Conservation (phyloP, 2,329 filamentous ascomycete genomes). For the Aspergillus piperis region DNA sequence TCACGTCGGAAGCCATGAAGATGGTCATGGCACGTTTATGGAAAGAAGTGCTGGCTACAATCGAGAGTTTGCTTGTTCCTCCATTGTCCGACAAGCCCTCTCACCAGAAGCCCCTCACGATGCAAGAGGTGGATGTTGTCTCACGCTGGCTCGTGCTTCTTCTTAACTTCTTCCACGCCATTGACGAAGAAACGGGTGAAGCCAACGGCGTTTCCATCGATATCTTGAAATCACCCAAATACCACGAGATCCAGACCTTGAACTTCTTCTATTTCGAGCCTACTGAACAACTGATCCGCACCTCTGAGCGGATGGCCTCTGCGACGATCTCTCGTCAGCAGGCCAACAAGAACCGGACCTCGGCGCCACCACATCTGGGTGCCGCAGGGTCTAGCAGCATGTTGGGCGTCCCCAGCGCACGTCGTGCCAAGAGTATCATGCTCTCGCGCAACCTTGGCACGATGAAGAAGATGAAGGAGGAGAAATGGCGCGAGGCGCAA, state of each 20-base stretch:
- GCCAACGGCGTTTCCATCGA: constrained; percentile 86
- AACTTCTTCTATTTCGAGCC: constrained; percentile 99
- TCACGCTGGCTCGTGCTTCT: constrained; percentile 92
- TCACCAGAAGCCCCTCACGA: constrained; percentile 75
- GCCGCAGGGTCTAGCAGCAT: constrained; percentile 46
- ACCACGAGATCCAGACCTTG: constrained; percentile 91
- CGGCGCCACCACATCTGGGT: constrained; percentile 62
- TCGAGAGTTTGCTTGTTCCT: constrained; percentile 86
- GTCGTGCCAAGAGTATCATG: constrained; percentile 74
- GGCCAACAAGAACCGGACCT: constrained; percentile 65
- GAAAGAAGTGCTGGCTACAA: constrained; percentile 94
- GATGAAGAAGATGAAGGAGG: constrained; percentile 93
- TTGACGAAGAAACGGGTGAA: constrained; percentile 79
- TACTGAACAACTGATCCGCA: constrained; percentile 86
- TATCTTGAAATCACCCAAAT: constrained; percentile 94
- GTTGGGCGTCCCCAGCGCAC: constrained; percentile 50
- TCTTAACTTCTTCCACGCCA: constrained; percentile 92
- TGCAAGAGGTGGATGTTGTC: constrained; percentile 89
- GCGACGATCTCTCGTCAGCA: constrained; percentile 80
- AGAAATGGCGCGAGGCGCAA: constrained; percentile 92
- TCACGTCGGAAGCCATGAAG: constrained; percentile 95
- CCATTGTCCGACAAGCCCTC: constrained; percentile 94
- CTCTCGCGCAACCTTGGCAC: constrained; percentile 91
- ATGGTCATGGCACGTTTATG: constrained; percentile 97
- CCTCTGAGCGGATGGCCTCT: constrained; percentile 93